Percentiles rank a stretch among this genome's conserved stretches.
phyloP scores from a whole-genome alignment of 2,329 filamentous ascomycete genomes.

The Pseudopithomyces chartarum region DNA sequence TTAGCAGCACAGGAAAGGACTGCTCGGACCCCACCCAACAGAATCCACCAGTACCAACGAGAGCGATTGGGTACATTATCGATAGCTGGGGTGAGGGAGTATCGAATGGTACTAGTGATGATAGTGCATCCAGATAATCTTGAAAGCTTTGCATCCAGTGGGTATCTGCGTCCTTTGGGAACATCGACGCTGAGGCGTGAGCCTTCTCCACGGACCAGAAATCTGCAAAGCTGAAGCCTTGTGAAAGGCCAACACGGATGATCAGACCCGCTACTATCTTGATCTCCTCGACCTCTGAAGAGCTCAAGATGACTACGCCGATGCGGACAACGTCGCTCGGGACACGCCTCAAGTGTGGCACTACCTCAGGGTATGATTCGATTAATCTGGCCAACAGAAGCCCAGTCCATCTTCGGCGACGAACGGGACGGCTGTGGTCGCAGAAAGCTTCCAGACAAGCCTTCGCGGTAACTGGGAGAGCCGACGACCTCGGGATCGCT shows the following conservation, averaged over 20 bases:
- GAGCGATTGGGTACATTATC: constrained; percentile 27
- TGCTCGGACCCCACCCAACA: constrained; percentile 21
- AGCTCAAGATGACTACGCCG: constrained; percentile 30
- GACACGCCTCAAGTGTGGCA: constrained; percentile 18
- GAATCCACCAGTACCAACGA: constrained; percentile 28
- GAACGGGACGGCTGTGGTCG: constrained; percentile 17
- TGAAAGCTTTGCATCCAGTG: constrained; percentile 38
- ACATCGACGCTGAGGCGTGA: constrained; percentile 24
- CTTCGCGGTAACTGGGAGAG: constrained; percentile 21
- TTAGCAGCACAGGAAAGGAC: constrained; percentile 15
- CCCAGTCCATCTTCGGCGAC: constrained; percentile 37
- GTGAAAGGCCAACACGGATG: constrained; percentile 29
- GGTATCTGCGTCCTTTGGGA: constrained; percentile 21
- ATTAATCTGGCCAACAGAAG: constrained; percentile 36
- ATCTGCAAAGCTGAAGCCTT: constrained; percentile 24
- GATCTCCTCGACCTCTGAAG: constrained; percentile 31
- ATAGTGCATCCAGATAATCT: constrained; percentile 30
- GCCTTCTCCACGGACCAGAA: constrained; percentile 37
- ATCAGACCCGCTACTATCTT: constrained; percentile 39
- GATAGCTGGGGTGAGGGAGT: constrained; percentile 14
- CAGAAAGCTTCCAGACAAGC: constrained; percentile 36
- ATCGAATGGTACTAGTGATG: constrained; percentile 16
- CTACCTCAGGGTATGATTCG: constrained; percentile 19
- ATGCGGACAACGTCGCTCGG: constrained; percentile 19
- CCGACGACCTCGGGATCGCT: constrained; percentile 8